phyloP scores from a whole-genome alignment of 345 rosid species.

The Anastatica hierochuntica region DNA sequence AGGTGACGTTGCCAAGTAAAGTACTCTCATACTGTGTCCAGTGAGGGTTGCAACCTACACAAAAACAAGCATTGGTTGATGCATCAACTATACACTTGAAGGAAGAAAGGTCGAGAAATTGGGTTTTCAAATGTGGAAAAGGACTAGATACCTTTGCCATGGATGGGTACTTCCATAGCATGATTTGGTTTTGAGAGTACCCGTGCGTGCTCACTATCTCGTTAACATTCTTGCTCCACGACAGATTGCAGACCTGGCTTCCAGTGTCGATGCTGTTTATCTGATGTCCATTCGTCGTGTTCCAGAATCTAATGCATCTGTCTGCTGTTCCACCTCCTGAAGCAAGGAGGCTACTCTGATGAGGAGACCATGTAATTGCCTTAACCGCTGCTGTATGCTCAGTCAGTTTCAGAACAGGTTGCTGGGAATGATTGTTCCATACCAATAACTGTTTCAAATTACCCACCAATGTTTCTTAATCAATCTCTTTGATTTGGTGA shows the following conservation, averaged over 20 bases:
- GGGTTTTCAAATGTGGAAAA: background rate
- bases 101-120: background rate
- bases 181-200: constrained; percentile 93
- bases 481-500: too few species aligned
- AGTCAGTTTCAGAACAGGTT: constrained; percentile 58
- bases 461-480: background rate
- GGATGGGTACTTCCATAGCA: constrained; percentile 97
- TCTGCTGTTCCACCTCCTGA: constrained; percentile 99
- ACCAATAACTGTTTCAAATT: constrained; percentile 57
- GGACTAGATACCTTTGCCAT: constrained; percentile 57
- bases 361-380: constrained; percentile 98
- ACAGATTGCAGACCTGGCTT: constrained; percentile 97
- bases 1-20: constrained; percentile 85
- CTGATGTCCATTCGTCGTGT: constrained; percentile 82
- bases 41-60: constrained; percentile 73
- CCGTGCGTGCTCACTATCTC: constrained; percentile 97
- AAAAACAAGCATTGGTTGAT: background rate
- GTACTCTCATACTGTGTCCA: constrained; percentile 90
- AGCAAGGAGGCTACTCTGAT: constrained; percentile 86
- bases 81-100: background rate
- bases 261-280: constrained; percentile 81
- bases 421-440: constrained; percentile 93
- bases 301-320: constrained; percentile 93
- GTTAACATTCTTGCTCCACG: constrained; percentile 96
- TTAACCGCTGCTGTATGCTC: constrained; percentile 99